Evolutionary conservation across 169 alveolate genomes (phyloP).

Genomic region (Perkinsus marinus): DNA sequence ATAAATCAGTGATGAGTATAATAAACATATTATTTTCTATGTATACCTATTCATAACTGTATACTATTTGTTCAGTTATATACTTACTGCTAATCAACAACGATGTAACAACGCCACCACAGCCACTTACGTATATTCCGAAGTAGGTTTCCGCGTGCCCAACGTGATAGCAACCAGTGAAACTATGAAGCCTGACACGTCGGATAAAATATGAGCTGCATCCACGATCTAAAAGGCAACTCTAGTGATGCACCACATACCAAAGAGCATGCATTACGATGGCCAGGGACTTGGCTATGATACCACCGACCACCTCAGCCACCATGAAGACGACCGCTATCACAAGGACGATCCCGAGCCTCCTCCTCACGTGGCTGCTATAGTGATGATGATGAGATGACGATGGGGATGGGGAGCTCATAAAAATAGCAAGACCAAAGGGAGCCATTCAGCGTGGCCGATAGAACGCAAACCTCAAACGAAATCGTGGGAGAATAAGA

Average conservation of each 20-base stretch:
- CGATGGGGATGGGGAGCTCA: not conserved
- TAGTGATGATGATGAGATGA: not conserved
- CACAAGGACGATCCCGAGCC: not conserved
- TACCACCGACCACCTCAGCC: conserved; percentile 44
- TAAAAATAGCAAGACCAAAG: not conserved
- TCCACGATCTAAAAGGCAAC: conserved; percentile 48
- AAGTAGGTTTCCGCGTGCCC: conserved; percentile 45
- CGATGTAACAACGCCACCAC: too few relatives aligned
- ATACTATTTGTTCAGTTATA: too few relatives aligned
- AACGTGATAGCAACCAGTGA: conserved; percentile 51
- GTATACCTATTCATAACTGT: too few relatives aligned
- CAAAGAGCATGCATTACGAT: too few relatives aligned
- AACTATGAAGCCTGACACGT: conserved; percentile 60
- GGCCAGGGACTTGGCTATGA: conserved; percentile 44
- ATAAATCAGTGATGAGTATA: too few relatives aligned
- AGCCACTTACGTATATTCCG: conserved; percentile 23
- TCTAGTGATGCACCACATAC: too few relatives aligned
- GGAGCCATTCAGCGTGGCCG: not conserved
- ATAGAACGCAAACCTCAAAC: not conserved
- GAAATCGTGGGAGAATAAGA: not conserved
- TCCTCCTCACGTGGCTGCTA: not conserved
- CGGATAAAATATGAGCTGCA: conserved; percentile 77
- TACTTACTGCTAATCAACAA: not conserved
- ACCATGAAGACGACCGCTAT: conserved; percentile 2
- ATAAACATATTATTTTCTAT: too few relatives aligned